phyloP scores from a whole-genome alignment of 305 asterid species.

The Solanum hybrid region DNA sequence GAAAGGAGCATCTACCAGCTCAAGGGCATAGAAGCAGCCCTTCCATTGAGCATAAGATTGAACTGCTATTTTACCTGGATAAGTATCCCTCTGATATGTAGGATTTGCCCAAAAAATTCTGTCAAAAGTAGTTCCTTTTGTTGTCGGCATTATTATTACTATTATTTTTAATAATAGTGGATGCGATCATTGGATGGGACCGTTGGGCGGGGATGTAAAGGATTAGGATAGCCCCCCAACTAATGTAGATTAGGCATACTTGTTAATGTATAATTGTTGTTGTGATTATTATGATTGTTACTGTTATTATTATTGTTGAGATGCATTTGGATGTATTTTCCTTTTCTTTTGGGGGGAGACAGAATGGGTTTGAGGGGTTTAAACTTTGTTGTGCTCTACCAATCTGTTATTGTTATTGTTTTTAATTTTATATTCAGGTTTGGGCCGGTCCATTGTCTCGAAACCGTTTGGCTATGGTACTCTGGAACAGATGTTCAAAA shows the following conservation, averaged over 20 bases:
- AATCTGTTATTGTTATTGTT: neutral
- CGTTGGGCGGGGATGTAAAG: neutral
- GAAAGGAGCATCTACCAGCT: neutral
- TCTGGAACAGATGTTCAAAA: constrained; percentile 77
- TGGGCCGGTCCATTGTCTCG: constrained; percentile 96
- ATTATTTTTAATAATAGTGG: neutral
- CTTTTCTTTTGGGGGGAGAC: neutral
- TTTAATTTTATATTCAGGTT: constrained; percentile 30
- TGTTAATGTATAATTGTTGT: neutral
- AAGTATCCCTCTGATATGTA: neutral
- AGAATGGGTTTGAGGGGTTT: neutral
- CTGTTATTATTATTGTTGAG: neutral
- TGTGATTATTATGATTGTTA: neutral
- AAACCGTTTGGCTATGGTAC: constrained; percentile 53
- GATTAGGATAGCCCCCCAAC: neutral
- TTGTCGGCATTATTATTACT: neutral
- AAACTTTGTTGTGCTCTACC: neutral
- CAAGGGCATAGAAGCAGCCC: neutral
- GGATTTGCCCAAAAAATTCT: neutral
- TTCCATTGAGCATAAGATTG: neutral
- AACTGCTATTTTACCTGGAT: neutral
- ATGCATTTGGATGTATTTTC: neutral
- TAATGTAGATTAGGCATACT: neutral
- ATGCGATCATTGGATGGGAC: neutral
- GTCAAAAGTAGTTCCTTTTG: neutral